A percentile compares a stretch with the other conserved stretches of the same genome.
Evolutionary conservation across 805 yeast genomes (phyloP).

Genomic region (Pichia deserticola): DNA sequence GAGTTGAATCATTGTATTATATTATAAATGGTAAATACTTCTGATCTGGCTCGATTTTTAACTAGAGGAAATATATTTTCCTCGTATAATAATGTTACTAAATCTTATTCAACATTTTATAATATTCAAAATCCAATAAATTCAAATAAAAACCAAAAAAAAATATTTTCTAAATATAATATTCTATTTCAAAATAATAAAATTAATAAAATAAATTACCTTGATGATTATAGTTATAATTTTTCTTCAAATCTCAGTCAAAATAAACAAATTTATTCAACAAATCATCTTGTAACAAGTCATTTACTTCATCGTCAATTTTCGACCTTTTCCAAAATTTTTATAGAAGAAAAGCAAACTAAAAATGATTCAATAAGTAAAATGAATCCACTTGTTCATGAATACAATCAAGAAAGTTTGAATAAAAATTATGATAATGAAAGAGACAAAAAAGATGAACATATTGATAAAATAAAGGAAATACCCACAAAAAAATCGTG

Average conservation of each 20-base stretch:
- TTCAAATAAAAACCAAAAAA: too few relatives aligned
- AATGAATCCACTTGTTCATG: neutral
- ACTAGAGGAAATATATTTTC: neutral
- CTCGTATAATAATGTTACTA: neutral
- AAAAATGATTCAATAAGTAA: neutral
- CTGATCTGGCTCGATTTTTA: neutral
- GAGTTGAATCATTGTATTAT: neutral
- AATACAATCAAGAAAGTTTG: neutral
- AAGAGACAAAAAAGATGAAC: too few relatives aligned
- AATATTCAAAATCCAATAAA: neutral
- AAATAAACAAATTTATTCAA: too few relatives aligned
- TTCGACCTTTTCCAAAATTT: neutral
- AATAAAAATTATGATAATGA: too few relatives aligned
- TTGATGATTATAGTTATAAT: too few relatives aligned
- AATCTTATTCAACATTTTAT: neutral
- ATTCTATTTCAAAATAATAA: too few relatives aligned
- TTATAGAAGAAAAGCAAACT: neutral
- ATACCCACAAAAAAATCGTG: conserved; percentile 10
- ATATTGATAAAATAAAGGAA: too few relatives aligned
- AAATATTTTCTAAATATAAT: too few relatives aligned
- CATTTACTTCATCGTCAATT: neutral
- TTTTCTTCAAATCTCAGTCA: too few relatives aligned
- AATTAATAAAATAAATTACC: too few relatives aligned
- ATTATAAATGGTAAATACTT: neutral
- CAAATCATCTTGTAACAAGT: too few relatives aligned